A percentile compares a stretch with the other conserved stretches of the same genome.
phyloP scores from a whole-genome alignment of 2,329 filamentous ascomycete species.

The Colletotrichum karsti region DNA sequence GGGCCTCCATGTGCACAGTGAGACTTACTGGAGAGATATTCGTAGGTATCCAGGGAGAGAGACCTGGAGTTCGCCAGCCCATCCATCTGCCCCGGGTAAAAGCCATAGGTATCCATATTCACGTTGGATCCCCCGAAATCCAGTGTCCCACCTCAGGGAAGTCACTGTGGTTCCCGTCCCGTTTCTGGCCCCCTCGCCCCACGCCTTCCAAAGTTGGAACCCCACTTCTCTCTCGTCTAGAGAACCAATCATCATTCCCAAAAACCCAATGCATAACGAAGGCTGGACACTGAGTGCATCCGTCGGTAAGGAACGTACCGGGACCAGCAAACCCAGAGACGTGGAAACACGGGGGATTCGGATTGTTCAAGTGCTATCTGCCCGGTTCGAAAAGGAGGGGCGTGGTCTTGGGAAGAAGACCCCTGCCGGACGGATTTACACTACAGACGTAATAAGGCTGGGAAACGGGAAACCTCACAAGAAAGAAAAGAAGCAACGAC shows the following conservation, averaged over 20 bases:
- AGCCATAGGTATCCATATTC: background rate
- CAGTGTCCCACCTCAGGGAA: too few relatives aligned
- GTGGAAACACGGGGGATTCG: background rate
- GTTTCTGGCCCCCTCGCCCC: background rate
- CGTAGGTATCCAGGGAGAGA: too few relatives aligned
- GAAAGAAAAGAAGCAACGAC: background rate
- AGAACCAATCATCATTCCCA: background rate
- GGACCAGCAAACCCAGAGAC: background rate
- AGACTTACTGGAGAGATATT: too few relatives aligned
- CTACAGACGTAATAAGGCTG: background rate
- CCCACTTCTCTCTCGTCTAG: background rate
- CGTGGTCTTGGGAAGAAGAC: background rate
- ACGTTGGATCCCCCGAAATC: background rate
- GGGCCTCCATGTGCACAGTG: constrained; percentile 8
- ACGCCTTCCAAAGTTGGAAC: background rate
- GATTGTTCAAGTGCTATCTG: background rate
- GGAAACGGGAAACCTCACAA: background rate
- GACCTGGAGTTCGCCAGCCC: background rate
- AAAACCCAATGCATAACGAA: background rate
- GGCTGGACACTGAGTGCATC: too few relatives aligned
- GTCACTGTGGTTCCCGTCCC: too few relatives aligned
- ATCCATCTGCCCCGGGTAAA: too few relatives aligned
- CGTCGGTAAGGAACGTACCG: background rate
- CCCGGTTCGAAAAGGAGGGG: background rate
- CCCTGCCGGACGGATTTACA: background rate